Conservation (phyloP, 1,139 yeast genomes). For the Yamadazyma sp. region DNA sequence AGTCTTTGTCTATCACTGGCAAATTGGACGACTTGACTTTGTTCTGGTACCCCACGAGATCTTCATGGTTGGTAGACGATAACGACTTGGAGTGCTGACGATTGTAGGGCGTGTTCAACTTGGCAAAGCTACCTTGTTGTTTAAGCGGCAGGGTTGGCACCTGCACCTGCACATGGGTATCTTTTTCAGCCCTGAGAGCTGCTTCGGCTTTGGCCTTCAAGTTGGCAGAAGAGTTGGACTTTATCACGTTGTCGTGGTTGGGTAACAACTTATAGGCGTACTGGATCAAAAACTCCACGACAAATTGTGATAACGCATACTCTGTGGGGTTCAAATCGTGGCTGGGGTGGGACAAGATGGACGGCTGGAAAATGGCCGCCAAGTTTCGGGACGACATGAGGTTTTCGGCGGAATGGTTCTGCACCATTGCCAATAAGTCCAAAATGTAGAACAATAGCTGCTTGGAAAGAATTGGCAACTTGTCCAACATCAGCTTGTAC, state of each 20-base stretch:
- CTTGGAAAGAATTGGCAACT: slow-evolving; percentile 67
- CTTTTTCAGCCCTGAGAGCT: neutral
- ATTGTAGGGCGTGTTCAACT: slow-evolving; percentile 7
- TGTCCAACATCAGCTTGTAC: slow-evolving; percentile 66
- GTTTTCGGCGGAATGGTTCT: slow-evolving; percentile 72
- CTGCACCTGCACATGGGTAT: neutral
- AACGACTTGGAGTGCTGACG: slow-evolving; percentile 63
- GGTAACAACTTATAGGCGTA: slow-evolving; percentile 80
- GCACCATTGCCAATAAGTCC: slow-evolving; percentile 84
- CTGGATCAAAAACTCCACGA: slow-evolving; percentile 84
- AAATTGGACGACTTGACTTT: slow-evolving; percentile 19
- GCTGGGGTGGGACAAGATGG: slow-evolving; percentile 84
- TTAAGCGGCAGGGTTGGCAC: neutral
- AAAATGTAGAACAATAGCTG: slow-evolving; percentile 86
- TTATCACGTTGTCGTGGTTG: slow-evolving; percentile 20
- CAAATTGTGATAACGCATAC: slow-evolving; percentile 82
- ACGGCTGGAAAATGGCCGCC: slow-evolving; percentile 96
- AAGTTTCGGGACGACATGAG: slow-evolving; percentile 91
- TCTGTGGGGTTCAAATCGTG: slow-evolving; percentile 93
- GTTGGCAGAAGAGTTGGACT: slow-evolving; percentile 4
- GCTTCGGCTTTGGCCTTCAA: slow-evolving; percentile 1
- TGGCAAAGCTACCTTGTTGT: neutral
- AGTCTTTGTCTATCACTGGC: slow-evolving; percentile 30
- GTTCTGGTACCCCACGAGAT: slow-evolving; percentile 39
- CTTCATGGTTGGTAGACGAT: slow-evolving; percentile 53